Conservation (phyloP, 2,329 filamentous ascomycete species). For the Coniochaeta hoffmannii region DNA sequence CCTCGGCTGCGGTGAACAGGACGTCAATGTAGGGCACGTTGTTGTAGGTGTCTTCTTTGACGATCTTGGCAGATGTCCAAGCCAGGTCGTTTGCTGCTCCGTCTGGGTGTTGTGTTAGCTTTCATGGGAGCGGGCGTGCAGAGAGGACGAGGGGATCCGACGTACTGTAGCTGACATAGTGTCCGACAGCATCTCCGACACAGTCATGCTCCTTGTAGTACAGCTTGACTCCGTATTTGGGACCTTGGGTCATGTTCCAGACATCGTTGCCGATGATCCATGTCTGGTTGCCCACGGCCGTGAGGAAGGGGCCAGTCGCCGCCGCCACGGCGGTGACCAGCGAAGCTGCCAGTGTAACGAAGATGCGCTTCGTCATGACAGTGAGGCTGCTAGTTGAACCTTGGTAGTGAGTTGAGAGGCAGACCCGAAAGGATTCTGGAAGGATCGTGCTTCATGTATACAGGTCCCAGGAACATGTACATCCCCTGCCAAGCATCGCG, state of each 20-base stretch:
- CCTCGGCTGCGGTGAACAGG: constrained; percentile 35
- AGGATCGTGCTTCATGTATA: neutral
- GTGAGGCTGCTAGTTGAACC: neutral
- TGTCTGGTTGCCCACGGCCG: constrained; percentile 16
- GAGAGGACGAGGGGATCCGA: neutral
- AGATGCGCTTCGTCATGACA: neutral
- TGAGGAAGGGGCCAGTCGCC: constrained; percentile 17
- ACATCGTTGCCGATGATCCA: constrained; percentile 24
- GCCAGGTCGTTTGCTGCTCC: constrained; percentile 36
- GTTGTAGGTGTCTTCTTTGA: constrained; percentile 20
- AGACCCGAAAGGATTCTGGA: neutral
- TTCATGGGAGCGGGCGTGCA: neutral
- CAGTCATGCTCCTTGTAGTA: constrained; percentile 21
- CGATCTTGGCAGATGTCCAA: constrained; percentile 38
- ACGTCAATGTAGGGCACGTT: constrained; percentile 38
- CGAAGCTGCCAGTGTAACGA: neutral
- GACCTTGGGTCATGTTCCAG: constrained; percentile 22
- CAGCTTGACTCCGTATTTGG: constrained; percentile 18
- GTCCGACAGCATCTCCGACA: constrained; percentile 21
- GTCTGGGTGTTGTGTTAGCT: constrained; percentile 20
- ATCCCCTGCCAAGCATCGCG: constrained; percentile 1
- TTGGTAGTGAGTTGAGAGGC: neutral
- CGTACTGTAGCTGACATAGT: constrained; percentile 24
- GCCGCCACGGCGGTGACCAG: neutral
- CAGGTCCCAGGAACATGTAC: neutral